Percentiles rank a stretch among this genome's conserved stretches.
Evolutionary conservation across 163 green algal genomes (phyloP).

Genomic region (Chlamydomonas reinhardtii): DNA sequence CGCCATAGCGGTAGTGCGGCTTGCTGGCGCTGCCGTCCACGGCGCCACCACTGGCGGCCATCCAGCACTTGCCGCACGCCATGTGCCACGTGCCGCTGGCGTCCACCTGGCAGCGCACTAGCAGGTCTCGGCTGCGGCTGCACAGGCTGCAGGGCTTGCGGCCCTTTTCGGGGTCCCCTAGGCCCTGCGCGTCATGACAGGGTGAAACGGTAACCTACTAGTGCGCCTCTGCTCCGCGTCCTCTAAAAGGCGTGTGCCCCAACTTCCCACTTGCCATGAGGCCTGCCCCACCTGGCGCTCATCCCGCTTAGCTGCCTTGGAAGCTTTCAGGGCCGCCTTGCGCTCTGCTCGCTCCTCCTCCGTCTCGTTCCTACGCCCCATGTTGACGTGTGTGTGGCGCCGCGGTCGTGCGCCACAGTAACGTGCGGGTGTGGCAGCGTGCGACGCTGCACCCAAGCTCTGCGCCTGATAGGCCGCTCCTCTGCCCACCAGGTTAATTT

Average conservation of each 20-base stretch:
- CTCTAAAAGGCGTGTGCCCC: too few relatives aligned
- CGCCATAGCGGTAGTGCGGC: slow-evolving; percentile 41
- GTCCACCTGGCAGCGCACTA: slow-evolving; percentile 46
- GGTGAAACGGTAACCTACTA: too few relatives aligned
- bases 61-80: slow-evolving; percentile 47
- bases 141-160: slow-evolving; percentile 38
- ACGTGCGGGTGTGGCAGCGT: too few relatives aligned
- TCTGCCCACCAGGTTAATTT: too few relatives aligned
- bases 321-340: slow-evolving; percentile 7
- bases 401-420: too few relatives aligned
- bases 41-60: slow-evolving; percentile 7
- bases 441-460: too few relatives aligned
- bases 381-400: not conserved
- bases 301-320: slow-evolving; percentile 19
- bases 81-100: slow-evolving; percentile 27
- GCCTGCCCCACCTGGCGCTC: slow-evolving; percentile 15
- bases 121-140: slow-evolving; percentile 17
- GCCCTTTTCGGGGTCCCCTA: slow-evolving; percentile 12
- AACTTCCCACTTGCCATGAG: too few relatives aligned
- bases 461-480: too few relatives aligned
- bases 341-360: slow-evolving; percentile 13
- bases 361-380: slow-evolving; percentile 26
- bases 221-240: too few relatives aligned
- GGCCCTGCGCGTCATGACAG: not conserved
- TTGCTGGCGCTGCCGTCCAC: slow-evolving; percentile 15